Evolutionary conservation across 257 asterid genomes (phyloP), one percentile per base, ranked within the genome.

Genomic region (Nicotiana noctiflora): DNA sequence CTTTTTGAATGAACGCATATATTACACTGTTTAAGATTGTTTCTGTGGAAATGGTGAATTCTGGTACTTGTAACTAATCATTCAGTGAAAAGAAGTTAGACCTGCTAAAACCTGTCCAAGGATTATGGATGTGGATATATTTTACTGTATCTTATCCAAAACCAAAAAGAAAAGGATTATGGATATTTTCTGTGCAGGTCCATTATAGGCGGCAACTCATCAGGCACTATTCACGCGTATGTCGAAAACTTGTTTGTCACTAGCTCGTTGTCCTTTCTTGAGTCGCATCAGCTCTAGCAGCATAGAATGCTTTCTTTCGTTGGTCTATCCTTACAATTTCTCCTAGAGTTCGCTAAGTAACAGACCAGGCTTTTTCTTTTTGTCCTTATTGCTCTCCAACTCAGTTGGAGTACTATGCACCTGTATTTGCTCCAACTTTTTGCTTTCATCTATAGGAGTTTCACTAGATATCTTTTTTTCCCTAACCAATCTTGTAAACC

Each of bases 11-110:
- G 10, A 19, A 19, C 10, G 15, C 27, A 19, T 9, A 19, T 59
- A 59, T 59, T 68, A 55, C 52, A 40, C 76, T 68, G 76, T 19
- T 67, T 11, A 21, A 40, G 9, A n/a, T 19, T 5, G 40, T 34
- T 19, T 70, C 57, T 21, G 21, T 46, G 37, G 77, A 72, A 19
- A 44, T 46, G 59, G 14, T 46, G 59, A 72, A 72, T 72, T 72
- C 37, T 44, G 9, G 77, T 72, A 68, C 77, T 46, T 72, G 60
- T 51, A 68, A 44, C 77, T 72, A 72, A 44, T 46, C 59, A 44
- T 72, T 72, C 60, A 44, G 18, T 46, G 14, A 44, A 44, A 72
- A 70, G 19, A 44, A 70, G 34, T 44, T 19, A 40, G 12, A 19
- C 56, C 32, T 68, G 76, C 77, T 70, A 70, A 70, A 70, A 70